Base-by-base conservation (phyloP, 257 asterid genomes). In the Avicennia marina region DNA sequence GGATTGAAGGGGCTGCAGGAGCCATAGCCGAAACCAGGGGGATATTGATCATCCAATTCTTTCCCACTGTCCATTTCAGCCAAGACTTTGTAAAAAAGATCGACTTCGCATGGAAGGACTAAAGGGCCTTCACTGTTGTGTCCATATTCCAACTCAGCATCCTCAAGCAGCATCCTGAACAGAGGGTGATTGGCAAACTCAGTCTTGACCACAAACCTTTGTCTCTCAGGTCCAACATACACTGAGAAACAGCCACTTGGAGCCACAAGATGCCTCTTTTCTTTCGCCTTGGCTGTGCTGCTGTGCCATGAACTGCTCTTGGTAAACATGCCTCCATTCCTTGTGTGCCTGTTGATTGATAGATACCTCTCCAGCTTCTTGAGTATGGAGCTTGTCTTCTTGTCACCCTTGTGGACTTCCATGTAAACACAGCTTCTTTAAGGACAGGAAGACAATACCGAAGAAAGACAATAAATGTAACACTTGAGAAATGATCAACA, bases 101-200 rank as follows among this genome's bases (percentile, higher is more conserved):
- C 77, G 2, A 78, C 87, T 16, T 76, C 82, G 64, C 95, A 83
- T 0, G 95, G 95, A 46, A 86, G 78, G 26, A 19, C 60, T 4
- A 87, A 31, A 1, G 91, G 94, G 9, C 89, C 94, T 20, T 81
- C 78, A 16, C 45, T 47, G 4, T n/a, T 11, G 65, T 74, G 80
- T 4, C 95, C 96, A 24, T 87, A 87, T 4, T 81, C 91, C 60
- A 56, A 21, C 69, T 84, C 94, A 34, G 91, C 91, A 44, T 84
- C 96, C 61, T 87, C 82, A 5, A 87, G 87, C 66, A 84, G 56
- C 77, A 79, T 68, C 78, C 46, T 84, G 85, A 87, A 87, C 19
- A 78, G 20, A 1, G 96, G 94, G 66, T 87, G 94, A 27, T 79
- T 81, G 0, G 69, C 80, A 32, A 18, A 50, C 16, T 74, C 77